phyloP scores from a whole-genome alignment of 2,329 filamentous ascomycete genomes.

The Fusarium lateritium region DNA sequence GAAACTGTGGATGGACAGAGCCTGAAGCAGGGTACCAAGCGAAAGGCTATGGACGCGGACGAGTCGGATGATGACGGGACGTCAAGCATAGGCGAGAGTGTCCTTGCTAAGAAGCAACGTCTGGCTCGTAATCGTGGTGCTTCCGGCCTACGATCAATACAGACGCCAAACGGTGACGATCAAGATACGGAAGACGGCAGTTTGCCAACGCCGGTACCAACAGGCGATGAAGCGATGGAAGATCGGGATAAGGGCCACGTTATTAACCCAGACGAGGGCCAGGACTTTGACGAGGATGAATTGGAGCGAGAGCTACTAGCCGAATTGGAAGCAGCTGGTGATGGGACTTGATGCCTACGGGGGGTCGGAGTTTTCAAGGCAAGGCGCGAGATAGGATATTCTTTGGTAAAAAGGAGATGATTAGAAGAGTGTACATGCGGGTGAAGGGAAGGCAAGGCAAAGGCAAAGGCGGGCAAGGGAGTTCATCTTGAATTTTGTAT shows the following conservation, averaged over 20 bases:
- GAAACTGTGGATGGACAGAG: conserved; percentile 51
- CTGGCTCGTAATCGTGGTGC: conserved; percentile 61
- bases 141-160: conserved; percentile 63
- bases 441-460: not conserved
- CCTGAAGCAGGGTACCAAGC: conserved; percentile 52
- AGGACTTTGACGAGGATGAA: conserved; percentile 68
- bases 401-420: conserved; percentile 17
- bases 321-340: conserved; percentile 64
- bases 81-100: conserved; percentile 55
- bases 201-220: conserved; percentile 59
- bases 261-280: conserved; percentile 50
- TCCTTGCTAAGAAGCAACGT: conserved; percentile 66
- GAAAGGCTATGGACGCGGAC: conserved; percentile 52
- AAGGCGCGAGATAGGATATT: conserved; percentile 9
- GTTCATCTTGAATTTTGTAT: conserved; percentile 20
- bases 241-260: conserved; percentile 51
- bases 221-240: conserved; percentile 52
- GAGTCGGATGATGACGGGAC: conserved; percentile 54
- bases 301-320: conserved; percentile 75
- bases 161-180: conserved; percentile 57
- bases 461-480: conserved; percentile 1
- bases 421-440: conserved; percentile 31
- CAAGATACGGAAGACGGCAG: conserved; percentile 54
- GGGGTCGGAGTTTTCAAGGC: conserved; percentile 8
- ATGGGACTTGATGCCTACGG: conserved; percentile 35